phyloP scores from a whole-genome alignment of 208 protist genomes.

The Porcisia hertigi region DNA sequence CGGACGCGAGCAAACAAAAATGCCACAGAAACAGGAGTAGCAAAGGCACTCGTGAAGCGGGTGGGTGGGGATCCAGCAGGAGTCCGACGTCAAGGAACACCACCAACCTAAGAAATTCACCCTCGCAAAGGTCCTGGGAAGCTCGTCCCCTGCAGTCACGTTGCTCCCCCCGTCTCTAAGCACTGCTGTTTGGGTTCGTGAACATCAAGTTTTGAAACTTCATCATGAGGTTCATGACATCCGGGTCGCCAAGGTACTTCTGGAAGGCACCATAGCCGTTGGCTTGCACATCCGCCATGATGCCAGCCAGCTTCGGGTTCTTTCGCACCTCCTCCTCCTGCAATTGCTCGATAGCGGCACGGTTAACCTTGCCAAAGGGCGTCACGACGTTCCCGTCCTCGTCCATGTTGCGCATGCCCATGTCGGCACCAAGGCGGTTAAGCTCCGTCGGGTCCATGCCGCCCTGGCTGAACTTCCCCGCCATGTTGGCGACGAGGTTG shows the following conservation, averaged over 20 bases:
- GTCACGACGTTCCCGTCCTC: slow-evolving; percentile 69
- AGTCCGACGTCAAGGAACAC: not conserved
- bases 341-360: slow-evolving; percentile 61
- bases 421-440: slow-evolving; percentile 39
- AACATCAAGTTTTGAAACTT: slow-evolving; percentile 81
- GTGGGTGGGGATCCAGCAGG: not conserved
- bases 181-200: slow-evolving; percentile 22
- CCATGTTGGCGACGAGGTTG: slow-evolving; percentile 83
- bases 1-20: not conserved
- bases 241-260: slow-evolving; percentile 91
- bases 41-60: not conserved
- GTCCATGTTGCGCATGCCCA: slow-evolving; percentile 45
- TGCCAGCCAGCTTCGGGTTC: slow-evolving; percentile 80
- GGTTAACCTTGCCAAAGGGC: slow-evolving; percentile 80
- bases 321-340: slow-evolving; percentile 74
- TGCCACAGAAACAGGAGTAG: not conserved
- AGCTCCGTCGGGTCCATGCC: slow-evolving; percentile 56
- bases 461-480: slow-evolving; percentile 58
- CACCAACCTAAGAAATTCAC: not conserved
- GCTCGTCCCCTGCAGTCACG: not conserved
- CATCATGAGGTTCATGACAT: slow-evolving; percentile 89
- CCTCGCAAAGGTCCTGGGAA: not conserved
- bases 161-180: slow-evolving; percentile 1
- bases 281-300: slow-evolving; percentile 83
- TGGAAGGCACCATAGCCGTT: slow-evolving; percentile 87